phyloP scores from a whole-genome alignment of 345 rosid genomes.

The Leavenworthia alabamica region DNA sequence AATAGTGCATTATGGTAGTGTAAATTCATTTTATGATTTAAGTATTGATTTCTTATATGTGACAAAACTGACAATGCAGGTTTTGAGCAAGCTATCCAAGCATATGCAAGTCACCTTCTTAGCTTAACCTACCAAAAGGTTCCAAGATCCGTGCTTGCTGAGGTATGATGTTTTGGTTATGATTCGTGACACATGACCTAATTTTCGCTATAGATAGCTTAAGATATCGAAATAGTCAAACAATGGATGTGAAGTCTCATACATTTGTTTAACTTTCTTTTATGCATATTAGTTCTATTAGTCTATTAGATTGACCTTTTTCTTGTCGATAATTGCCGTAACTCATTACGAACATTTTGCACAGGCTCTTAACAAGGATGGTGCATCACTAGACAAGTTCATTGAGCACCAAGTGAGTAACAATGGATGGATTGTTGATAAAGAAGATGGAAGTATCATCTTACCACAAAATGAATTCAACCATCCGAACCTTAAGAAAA shows the following conservation, averaged over 20 bases:
- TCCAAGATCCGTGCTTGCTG: slow-evolving; percentile 80
- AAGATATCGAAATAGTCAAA: background rate
- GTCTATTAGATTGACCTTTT: background rate
- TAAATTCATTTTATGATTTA: background rate
- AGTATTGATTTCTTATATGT: slow-evolving; percentile 6
- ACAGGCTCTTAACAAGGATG: slow-evolving; percentile 81
- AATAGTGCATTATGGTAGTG: background rate
- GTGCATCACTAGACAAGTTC: slow-evolving; percentile 76
- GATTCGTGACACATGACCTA: no score
- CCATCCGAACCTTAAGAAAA: slow-evolving; percentile 82
- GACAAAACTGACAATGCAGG: slow-evolving; percentile 43
- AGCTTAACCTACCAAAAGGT: slow-evolving; percentile 90
- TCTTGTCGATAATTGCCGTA: background rate
- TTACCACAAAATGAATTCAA: slow-evolving; percentile 67
- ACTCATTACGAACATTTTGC: slow-evolving; percentile 5
- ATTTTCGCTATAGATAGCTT: no score
- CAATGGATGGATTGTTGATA: slow-evolving; percentile 71
- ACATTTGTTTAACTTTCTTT: background rate
- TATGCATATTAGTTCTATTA: background rate
- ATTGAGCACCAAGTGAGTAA: slow-evolving; percentile 62
- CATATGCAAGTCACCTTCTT: slow-evolving; percentile 78
- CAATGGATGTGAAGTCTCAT: background rate
- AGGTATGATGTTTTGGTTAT: slow-evolving; percentile 49
- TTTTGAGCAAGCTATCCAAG: slow-evolving; percentile 89
- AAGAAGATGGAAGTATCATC: slow-evolving; percentile 56